phyloP scores from a whole-genome alignment of 2,329 filamentous ascomycete species.

The Fonsecaea monophora region DNA sequence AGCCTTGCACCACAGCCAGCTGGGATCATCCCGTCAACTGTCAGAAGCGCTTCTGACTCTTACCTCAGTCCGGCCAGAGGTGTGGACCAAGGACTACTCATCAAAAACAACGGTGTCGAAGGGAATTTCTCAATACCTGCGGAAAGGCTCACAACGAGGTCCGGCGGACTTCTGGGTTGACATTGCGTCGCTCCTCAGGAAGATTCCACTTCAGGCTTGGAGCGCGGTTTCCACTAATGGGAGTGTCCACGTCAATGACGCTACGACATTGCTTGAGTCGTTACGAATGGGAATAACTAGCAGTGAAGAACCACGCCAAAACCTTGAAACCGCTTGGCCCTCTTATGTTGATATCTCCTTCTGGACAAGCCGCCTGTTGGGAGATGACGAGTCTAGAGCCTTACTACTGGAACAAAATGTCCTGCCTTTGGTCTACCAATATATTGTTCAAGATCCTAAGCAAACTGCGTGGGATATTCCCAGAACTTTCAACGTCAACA shows the following conservation, averaged over 20 bases:
- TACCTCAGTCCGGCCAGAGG: conserved; percentile 67
- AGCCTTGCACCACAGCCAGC: conserved; percentile 74
- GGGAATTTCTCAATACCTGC: conserved; percentile 73
- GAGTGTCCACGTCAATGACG: conserved; percentile 53
- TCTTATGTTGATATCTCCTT: conserved; percentile 72
- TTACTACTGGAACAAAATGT: conserved; percentile 57
- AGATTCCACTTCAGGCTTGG: conserved; percentile 63
- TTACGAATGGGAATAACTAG: conserved; percentile 73
- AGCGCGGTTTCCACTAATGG: conserved; percentile 49
- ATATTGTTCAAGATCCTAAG: conserved; percentile 57
- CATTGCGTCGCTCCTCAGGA: conserved; percentile 66
- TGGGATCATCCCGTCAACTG: conserved; percentile 75
- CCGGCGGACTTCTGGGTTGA: conserved; percentile 74
- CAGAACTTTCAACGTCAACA: conserved; percentile 44
- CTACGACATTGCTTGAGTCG: conserved; percentile 68
- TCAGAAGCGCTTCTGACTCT: conserved; percentile 70
- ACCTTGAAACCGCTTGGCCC: conserved; percentile 40
- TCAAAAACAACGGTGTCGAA: conserved; percentile 63
- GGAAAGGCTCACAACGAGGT: conserved; percentile 83
- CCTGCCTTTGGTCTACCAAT: conserved; percentile 61
- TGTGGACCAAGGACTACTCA: conserved; percentile 74
- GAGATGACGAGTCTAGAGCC: conserved; percentile 55
- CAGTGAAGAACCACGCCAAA: conserved; percentile 69
- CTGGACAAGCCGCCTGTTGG: conserved; percentile 58
- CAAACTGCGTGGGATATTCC: conserved; percentile 60